Evolutionary conservation across 164 flowering plant species (phyloP).

Genomic region (Pachysandra terminalis): DNA sequence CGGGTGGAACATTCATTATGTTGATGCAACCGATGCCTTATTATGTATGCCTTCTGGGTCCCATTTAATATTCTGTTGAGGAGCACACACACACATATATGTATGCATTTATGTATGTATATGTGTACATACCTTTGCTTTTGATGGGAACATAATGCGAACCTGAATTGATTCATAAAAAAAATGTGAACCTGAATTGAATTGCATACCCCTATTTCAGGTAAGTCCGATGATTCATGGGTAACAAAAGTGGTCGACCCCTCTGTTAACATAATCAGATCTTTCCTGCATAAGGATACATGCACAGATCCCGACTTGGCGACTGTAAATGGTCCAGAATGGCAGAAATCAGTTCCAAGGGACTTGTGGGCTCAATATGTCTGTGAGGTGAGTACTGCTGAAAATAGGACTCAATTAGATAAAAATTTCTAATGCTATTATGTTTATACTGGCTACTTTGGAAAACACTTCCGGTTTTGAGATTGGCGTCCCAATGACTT

Average conservation of each 20-base stretch:
- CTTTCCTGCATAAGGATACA: constrained; percentile 38
- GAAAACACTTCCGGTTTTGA: neutral
- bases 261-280: constrained; percentile 42
- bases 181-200: neutral
- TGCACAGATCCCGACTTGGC: constrained; percentile 12
- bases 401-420: neutral
- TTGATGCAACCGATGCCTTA: constrained; percentile 73
- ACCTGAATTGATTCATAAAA: no score
- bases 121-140: no score
- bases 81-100: no score
- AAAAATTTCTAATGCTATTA: neutral
- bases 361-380: constrained; percentile 82
- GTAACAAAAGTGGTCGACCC: constrained; percentile 55
- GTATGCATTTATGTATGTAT: no score
- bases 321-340: constrained; percentile 2
- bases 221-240: constrained; percentile 56
- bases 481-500: neutral
- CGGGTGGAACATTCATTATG: constrained; percentile 70
- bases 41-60: constrained; percentile 32
- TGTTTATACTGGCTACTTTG: neutral
- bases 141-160: no score
- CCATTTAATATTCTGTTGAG: neutral
- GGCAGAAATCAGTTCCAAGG: constrained; percentile 29
- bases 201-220: constrained; percentile 20
- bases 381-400: constrained; percentile 57